phyloP scores from a whole-genome alignment of 225 moss, liverwort and hornwort genomes.

The Bryoerythrophyllum caledonicum region DNA sequence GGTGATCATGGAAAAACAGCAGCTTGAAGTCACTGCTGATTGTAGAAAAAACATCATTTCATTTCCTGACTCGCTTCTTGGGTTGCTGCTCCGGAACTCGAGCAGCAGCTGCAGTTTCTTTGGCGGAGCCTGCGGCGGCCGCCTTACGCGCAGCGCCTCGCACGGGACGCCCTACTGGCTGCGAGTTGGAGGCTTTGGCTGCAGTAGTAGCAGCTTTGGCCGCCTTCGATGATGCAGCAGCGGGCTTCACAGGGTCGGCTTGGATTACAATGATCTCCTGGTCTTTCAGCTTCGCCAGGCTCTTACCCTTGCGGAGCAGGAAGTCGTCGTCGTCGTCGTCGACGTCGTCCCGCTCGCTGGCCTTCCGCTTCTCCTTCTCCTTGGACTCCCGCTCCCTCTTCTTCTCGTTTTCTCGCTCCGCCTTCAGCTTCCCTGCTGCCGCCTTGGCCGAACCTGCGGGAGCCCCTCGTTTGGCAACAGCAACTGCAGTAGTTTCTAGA shows the following conservation, averaged over 20 bases:
- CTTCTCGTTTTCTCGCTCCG: slow-evolving; percentile 23
- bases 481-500: slow-evolving; percentile 1
- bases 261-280: slow-evolving; percentile 8
- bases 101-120: slow-evolving; percentile 33
- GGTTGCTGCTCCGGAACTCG: slow-evolving; percentile 25
- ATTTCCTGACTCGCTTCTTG: slow-evolving; percentile 48
- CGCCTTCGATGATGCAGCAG: no score
- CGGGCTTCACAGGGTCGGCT: no score
- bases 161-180: slow-evolving; percentile 27
- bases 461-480: background rate
- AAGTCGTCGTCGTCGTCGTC: slow-evolving; percentile 30
- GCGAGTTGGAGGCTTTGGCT: slow-evolving; percentile 21
- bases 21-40: no score
- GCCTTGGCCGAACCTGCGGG: slow-evolving; percentile 11
- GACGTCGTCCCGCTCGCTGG: slow-evolving; percentile 26
- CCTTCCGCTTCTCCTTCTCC: slow-evolving; percentile 25
- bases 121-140: slow-evolving; percentile 12
- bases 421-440: slow-evolving; percentile 19
- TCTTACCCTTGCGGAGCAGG: slow-evolving; percentile 41
- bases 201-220: no score
- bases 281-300: slow-evolving; percentile 40
- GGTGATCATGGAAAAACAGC: no score
- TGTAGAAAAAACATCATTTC: background rate
- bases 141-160: slow-evolving; percentile 38
- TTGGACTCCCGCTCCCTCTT: slow-evolving; percentile 27